Base-by-base conservation (phyloP, 257 asterid species). In the Parsonsia alboflavescens region DNA sequence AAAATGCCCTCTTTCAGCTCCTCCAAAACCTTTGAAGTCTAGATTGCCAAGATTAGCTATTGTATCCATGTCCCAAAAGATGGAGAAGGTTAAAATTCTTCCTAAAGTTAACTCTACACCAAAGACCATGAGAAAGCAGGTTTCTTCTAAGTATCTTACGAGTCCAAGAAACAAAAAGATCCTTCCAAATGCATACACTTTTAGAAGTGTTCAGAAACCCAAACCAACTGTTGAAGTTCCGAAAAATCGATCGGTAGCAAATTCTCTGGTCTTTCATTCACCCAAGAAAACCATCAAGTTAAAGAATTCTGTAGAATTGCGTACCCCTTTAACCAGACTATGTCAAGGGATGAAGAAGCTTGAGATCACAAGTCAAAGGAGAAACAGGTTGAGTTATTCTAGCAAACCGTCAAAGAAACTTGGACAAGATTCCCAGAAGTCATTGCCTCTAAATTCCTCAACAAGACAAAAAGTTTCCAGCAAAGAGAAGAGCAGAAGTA, bases 61-160 rank as follows among this genome's bases (percentile, higher is more conserved):
- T 7, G 78, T 86, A 68, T 85, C 89, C 7, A 41, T 90, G 72
- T 85, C 96, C 41, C 82, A 82, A 73, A 89, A 84, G 82, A 76
- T 78, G 70, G 85, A 22, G 58, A 88, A 75, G 80, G 80, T 53
- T 49, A 80, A 78, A 66, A 84, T 81, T 63, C 74, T 80, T 71
- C 73, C 78, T 73, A 89, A 80, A 73, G 78, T 80, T 2, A 78
- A 71, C 66, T 53, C 89, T 41, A 90, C 97, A 5, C 97, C 99
- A 24, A 78, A 83, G 80, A 70, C 77, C 4, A 95, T 86, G 84
- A 85, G 85, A 53, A 93, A 74, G 78, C 90, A 84, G 19, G 96
- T 95, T 79, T 88, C 97, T 62, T 85, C 99, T 0, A 95, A 93
- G 92, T 93, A 93, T 85, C 93, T 95, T 19, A 93, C 99, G 2